A percentile compares a stretch with the other conserved stretches of the same genome.
Conservation (phyloP, 768 basidiomycete genomes). For the Boletus coccyginus region DNA sequence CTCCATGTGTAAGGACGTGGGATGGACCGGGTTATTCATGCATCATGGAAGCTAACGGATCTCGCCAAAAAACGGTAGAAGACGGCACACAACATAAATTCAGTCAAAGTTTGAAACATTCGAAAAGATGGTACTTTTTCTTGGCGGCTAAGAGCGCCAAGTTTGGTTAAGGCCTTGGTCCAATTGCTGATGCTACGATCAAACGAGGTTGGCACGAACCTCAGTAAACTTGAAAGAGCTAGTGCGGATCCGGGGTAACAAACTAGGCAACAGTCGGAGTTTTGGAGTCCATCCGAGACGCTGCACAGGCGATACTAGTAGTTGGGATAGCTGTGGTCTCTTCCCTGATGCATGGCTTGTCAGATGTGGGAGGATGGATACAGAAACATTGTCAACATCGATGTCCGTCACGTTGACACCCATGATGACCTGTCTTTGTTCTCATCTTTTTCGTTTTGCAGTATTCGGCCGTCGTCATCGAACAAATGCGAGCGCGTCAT, state of each 20-base stretch:
- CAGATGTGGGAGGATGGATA: slow-evolving; percentile 91
- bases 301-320: too few relatives aligned
- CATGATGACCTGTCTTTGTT: neutral
- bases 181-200: neutral
- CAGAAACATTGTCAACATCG: slow-evolving; percentile 73
- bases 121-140: neutral
- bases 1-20: slow-evolving; percentile 1
- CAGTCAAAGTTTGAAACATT: slow-evolving; percentile 6
- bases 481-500: slow-evolving; percentile 67
- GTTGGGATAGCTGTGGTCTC: neutral
- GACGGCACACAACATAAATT: neutral
- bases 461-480: slow-evolving; percentile 76
- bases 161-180: too few relatives aligned
- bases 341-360: slow-evolving; percentile 4
- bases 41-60: neutral
- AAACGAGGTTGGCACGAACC: neutral
- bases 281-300: too few relatives aligned
- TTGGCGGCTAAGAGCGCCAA: too few relatives aligned
- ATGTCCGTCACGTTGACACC: slow-evolving; percentile 45
- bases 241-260: neutral
- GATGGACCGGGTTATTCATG: slow-evolving; percentile 5
- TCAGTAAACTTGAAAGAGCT: neutral
- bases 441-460: slow-evolving; percentile 24
- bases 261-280: neutral
- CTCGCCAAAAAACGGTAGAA: neutral